Percentiles rank a stretch among this genome's conserved stretches.
Evolutionary conservation across 768 basidiomycete genomes (phyloP).

Genomic region (Panus rudis): DNA sequence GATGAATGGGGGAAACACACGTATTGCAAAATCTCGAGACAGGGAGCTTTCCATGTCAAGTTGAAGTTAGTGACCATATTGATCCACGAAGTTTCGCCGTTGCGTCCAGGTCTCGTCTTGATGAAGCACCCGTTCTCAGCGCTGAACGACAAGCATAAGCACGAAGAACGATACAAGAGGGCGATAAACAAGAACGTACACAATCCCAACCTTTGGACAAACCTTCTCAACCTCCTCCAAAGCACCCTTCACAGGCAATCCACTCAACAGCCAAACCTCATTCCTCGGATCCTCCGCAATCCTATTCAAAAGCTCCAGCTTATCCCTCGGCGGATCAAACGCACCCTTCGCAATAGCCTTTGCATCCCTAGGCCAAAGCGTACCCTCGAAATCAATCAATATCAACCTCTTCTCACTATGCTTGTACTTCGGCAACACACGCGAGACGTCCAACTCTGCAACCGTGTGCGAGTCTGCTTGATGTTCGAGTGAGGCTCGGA

Average conservation of each 20-base stretch:
- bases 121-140: constrained; percentile 89
- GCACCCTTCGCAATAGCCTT: constrained; percentile 15
- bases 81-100: constrained; percentile 50
- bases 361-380: constrained; percentile 63
- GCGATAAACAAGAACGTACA: constrained; percentile 37
- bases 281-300: constrained; percentile 61
- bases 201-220: constrained; percentile 66
- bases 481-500: constrained; percentile 71
- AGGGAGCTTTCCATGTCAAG: constrained; percentile 73
- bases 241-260: constrained; percentile 54
- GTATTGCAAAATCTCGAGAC: constrained; percentile 78
- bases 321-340: constrained; percentile 26
- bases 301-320: constrained; percentile 42
- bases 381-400: constrained; percentile 74
- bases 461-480: constrained; percentile 30
- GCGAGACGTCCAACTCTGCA: constrained; percentile 35
- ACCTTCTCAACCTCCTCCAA: constrained; percentile 55
- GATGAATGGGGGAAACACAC: constrained; percentile 38
- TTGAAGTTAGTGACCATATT: constrained; percentile 77
- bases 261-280: constrained; percentile 79
- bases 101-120: constrained; percentile 39
- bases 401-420: constrained; percentile 60
- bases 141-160: constrained; percentile 27
- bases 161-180: not conserved
- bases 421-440: constrained; percentile 61